phyloP scores from a whole-genome alignment of 495 filamentous ascomycete genomes.

The Aspergillus coremiiformis region DNA sequence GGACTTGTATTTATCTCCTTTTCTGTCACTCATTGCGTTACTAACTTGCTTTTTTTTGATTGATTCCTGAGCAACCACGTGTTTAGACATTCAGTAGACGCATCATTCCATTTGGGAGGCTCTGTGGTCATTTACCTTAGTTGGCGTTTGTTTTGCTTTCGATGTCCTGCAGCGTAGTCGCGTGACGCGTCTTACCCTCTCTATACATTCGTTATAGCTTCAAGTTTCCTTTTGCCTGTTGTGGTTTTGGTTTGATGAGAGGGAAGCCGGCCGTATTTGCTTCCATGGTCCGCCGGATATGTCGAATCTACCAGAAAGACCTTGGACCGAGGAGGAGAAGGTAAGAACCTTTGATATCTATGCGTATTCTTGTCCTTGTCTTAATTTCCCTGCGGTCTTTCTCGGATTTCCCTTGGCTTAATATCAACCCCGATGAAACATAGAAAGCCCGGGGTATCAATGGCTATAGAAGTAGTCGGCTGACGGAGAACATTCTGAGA shows the following conservation, averaged over 20 bases:
- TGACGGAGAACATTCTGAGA: constrained; percentile 23
- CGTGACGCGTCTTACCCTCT: constrained; percentile 13
- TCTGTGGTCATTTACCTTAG: constrained; percentile 20
- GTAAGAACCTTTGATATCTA: too few relatives aligned
- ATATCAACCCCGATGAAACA: neutral
- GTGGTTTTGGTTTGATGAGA: too few relatives aligned
- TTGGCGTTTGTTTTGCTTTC: constrained; percentile 10
- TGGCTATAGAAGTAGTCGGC: neutral
- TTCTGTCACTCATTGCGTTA: constrained; percentile 18
- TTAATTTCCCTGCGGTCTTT: too few relatives aligned
- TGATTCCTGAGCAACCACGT: constrained; percentile 18
- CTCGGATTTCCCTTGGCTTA: neutral
- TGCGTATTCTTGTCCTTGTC: too few relatives aligned
- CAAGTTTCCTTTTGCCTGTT: constrained; percentile 6
- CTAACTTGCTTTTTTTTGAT: constrained; percentile 11
- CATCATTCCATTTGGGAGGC: constrained; percentile 31
- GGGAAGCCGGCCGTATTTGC: constrained; percentile 14
- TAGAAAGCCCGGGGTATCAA: neutral
- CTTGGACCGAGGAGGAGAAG: constrained; percentile 55
- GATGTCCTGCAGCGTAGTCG: constrained; percentile 6
- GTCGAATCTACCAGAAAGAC: constrained; percentile 43
- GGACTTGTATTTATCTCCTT: constrained; percentile 4
- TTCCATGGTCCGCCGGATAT: constrained; percentile 41
- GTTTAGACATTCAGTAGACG: constrained; percentile 21
- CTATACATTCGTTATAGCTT: neutral